Base-by-base conservation (phyloP, 305 asterid species). In the Rubia peregrina region DNA sequence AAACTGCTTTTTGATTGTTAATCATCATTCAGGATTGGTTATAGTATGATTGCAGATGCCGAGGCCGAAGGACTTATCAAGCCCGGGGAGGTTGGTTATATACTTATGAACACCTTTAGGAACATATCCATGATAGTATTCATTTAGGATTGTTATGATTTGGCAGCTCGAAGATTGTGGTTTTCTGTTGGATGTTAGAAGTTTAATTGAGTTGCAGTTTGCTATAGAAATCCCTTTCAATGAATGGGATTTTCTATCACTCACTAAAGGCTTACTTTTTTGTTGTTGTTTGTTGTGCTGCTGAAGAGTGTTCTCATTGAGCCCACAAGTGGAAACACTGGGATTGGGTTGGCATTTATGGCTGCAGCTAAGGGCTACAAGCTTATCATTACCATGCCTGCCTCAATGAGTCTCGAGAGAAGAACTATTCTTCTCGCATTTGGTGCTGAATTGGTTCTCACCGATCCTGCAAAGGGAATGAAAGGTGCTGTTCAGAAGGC, bases 271-370 rank as follows among this genome's bases (percentile, higher is more conserved):
- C 46, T 73, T 75, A 67, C 55, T 51, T 2, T 71, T 56, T 74
- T 61, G 7, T 69, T 62, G 57, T 17, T 51, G 57, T 16, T 51
- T 51, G 9, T 12, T 8, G 68, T 11, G 79, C 72, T 77, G 49
- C 19, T 78, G 79, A 68, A 90, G 98, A 90, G 88, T 79, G 89
- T 90, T 69, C 87, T 93, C 68, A 86, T 93, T 56, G 98, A 93
- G 63, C 89, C 92, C 17, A 90, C 98, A 10, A 90, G 98, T 80
- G 97, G 98, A 11, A 92, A 92, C 82, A 92, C 98, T 12, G 98
- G 98, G 43, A 89, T 92, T 48, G 97, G 93, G 21, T 81, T 93
- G 89, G 97, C 98, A 41, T 90, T 90, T 80, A 85, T 93, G 85
- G 96, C 98, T n/a, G 96, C 98, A 26, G 95, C 90, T 36, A 93